Evolutionary conservation across 1,139 yeast species (phyloP).

Genomic region (Kluyveromyces sp.): DNA sequence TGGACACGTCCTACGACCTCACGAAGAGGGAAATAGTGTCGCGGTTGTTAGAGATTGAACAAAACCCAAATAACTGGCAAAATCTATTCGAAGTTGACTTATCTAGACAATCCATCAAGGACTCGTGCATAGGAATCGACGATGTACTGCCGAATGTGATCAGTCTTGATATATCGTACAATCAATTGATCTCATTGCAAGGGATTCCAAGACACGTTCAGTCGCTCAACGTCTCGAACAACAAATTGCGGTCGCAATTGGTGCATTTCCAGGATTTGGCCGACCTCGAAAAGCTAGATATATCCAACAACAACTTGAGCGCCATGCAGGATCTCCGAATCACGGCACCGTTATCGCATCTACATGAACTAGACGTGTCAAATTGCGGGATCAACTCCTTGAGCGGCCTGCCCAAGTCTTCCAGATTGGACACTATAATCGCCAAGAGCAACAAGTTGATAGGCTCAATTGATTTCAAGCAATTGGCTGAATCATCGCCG

Average conservation of each 20-base stretch:
- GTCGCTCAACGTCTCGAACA: slow-evolving; percentile 15
- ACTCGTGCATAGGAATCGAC: slow-evolving; percentile 20
- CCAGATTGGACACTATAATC: slow-evolving; percentile 16
- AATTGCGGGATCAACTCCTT: slow-evolving; percentile 20
- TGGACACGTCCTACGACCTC: slow-evolving; percentile 21
- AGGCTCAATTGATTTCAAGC: slow-evolving; percentile 22
- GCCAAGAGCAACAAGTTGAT: slow-evolving; percentile 20
- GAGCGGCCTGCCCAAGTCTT: slow-evolving; percentile 16
- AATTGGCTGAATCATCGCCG: slow-evolving; percentile 12
- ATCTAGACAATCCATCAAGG: slow-evolving; percentile 9
- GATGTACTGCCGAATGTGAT: slow-evolving; percentile 21
- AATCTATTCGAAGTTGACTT: slow-evolving; percentile 15
- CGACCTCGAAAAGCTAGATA: slow-evolving; percentile 22
- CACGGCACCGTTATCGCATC: slow-evolving; percentile 10
- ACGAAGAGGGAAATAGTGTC: slow-evolving; percentile 22
- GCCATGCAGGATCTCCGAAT: slow-evolving; percentile 13
- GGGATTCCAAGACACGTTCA: slow-evolving; percentile 18
- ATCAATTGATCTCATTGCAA: slow-evolving; percentile 18
- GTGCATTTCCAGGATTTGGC: slow-evolving; percentile 15
- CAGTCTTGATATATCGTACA: slow-evolving; percentile 18
- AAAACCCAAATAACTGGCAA: slow-evolving; percentile 16
- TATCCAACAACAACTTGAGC: slow-evolving; percentile 20
- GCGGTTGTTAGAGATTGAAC: slow-evolving; percentile 20
- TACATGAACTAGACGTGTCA: slow-evolving; percentile 21
- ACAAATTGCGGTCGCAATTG: slow-evolving; percentile 17